Evolutionary conservation across 306 rosid genomes (phyloP), one percentile per base, ranked within the genome.

Genomic region (Carpinus fangiana): DNA sequence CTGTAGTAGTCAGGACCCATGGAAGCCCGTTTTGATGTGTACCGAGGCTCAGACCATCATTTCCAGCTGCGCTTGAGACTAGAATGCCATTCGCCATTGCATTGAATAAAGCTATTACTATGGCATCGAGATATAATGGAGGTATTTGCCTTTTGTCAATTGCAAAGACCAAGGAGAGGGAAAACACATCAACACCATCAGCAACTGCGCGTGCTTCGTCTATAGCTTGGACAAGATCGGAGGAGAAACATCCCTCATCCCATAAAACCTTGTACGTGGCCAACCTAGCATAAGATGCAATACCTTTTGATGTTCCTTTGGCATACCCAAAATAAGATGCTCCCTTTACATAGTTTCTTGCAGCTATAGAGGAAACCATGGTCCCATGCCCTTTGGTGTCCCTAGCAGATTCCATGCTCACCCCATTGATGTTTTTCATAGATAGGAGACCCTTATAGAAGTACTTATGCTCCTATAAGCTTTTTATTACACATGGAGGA

Each of bases 361-460:
- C 81, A 11, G 75, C 88, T 3, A 72, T 62, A n/a, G 83, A 77
- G 0, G 85, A 57, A 31, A 82, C 74, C 61, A 61, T 74, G 0
- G 88, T 84, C 20, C 88, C 88, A 31, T 78, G 88, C 13, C 88
- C 88, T 8, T 0, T 8, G 9, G 56, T 20, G 81, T 84, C 88
- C 50, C 88, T 73, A 38, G 88, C 64, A 8, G 88, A 84, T 36
- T 81, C 70, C 83, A 77, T 81, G 50, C 53, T 47, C 0, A 69
- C 18, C 43, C 43, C 43, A 12, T 28, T 73, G 34, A 64, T 10
- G 10, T 77, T 55, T 38, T 38, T 38, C 5, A 3, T 3, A 38
- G 43, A 5, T 4, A 38, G 4, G 43, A 38, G 4, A 41, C 82
- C 78, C 65, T 38, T 52, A 68, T 55, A 16, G 75, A 74, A 80